Evolutionary conservation across 768 basidiomycete genomes (phyloP).

Genomic region (Lactifluus rugatus): DNA sequence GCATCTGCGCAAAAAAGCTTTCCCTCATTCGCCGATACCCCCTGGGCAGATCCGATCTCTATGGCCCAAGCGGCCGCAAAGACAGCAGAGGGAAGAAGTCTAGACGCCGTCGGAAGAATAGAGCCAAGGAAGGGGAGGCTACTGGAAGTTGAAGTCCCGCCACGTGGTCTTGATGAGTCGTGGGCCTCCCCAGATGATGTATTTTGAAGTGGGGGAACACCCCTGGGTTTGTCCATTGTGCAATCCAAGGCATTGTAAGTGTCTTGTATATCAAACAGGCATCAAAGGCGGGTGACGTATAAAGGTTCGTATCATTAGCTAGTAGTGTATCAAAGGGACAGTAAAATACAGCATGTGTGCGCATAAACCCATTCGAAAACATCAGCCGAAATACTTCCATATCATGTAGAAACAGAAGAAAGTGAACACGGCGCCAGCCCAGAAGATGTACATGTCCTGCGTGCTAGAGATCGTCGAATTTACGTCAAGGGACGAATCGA

Average conservation of each 20-base stretch:
- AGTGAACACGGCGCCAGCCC: slow-evolving; percentile 75
- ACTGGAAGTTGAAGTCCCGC: neutral
- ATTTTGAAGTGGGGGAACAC: neutral
- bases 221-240: too few relatives aligned
- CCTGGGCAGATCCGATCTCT: neutral
- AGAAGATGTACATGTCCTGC: slow-evolving; percentile 92
- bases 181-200: neutral
- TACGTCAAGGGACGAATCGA: neutral
- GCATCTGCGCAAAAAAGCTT: neutral
- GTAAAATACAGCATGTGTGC: neutral
- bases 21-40: neutral
- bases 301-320: neutral
- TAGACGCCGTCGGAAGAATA: too few relatives aligned
- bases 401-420: slow-evolving; percentile 92
- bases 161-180: neutral
- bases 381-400: slow-evolving; percentile 75
- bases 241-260: too few relatives aligned
- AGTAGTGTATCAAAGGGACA: neutral
- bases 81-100: neutral
- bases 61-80: too few relatives aligned
- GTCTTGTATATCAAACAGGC: neutral
- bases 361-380: neutral
- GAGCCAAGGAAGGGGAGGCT: neutral
- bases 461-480: slow-evolving; percentile 40
- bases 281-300: neutral